Base-by-base conservation (phyloP, 2,329 filamentous ascomycete genomes). In the Trichoderma guizhouense region DNA sequence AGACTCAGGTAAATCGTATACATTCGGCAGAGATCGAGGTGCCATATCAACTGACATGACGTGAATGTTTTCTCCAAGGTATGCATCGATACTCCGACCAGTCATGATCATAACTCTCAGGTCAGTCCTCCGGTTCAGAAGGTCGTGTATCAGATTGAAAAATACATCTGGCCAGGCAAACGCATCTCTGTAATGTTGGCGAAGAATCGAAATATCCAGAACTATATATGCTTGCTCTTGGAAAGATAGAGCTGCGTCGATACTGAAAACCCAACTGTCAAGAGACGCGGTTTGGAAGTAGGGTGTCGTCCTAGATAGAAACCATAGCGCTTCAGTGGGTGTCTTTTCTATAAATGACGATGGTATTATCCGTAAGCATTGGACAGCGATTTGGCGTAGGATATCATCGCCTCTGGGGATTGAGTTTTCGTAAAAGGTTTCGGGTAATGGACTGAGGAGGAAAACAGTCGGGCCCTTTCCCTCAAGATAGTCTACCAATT, bases 301-400 rank as follows among this genome's bases (percentile, higher is more conserved):
- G 15, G 7, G 8, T 9, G 36, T 43, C 7, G 3, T 43, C 36
- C n/a, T 39, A 1, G 15, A 6, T 1, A 39, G 15, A 39, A 39
- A 4, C 7, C 15, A 39, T 39, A 18, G 7, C 0, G 14, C 14
- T 0, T 18, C 3, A 39, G 7, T 39, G 3, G 0, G 3, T 34
- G 11, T 12, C 2, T 1, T 1, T 12, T 34, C 5, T 5, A 14
- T 14, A 7, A 2, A 12, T 15, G 34, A 36, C 15, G 15, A 8
- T 1, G 36, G 36, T 43, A 43, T 43, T 18, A 9, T 43, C 36
- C 1, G 36, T 18, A 43, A 0, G 36, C 36, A 43, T 43, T 43
- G 36, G 3, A 0, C 15, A 43, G 36, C 36, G 15, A 43, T 43
- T 43, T 43, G 36, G 15, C 36, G 36, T 3, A 43, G 36, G 36